Conservation (phyloP, 2,329 filamentous ascomycete genomes). For the Emericellopsis atlantica region DNA sequence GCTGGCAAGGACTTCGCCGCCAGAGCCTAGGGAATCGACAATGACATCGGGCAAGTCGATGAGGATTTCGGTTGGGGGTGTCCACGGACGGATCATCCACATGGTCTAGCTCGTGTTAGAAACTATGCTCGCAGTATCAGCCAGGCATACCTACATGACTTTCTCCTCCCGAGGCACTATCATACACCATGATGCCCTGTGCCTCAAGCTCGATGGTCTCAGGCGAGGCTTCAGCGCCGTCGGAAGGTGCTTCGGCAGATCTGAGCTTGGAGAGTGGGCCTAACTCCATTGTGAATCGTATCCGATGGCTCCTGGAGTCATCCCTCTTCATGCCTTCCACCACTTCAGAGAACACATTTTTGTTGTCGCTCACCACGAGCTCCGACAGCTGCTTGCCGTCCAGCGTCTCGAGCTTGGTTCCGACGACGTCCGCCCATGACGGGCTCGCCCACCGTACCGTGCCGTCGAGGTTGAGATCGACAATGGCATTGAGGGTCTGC, state of each 20-base stretch:
- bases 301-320: slow-evolving; percentile 82
- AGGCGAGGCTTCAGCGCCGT: slow-evolving; percentile 23
- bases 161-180: slow-evolving; percentile 71
- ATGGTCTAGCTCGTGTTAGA: slow-evolving; percentile 56
- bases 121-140: slow-evolving; percentile 1
- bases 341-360: slow-evolving; percentile 66
- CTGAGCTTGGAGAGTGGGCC: slow-evolving; percentile 57
- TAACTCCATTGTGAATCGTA: slow-evolving; percentile 64
- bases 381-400: slow-evolving; percentile 69
- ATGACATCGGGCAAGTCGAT: slow-evolving; percentile 85
- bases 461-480: slow-evolving; percentile 85
- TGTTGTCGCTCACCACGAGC: slow-evolving; percentile 66
- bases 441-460: slow-evolving; percentile 92
- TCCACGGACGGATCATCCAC: slow-evolving; percentile 98
- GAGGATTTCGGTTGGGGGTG: slow-evolving; percentile 79
- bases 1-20: slow-evolving; percentile 86
- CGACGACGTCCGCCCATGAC: slow-evolving; percentile 89
- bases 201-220: slow-evolving; percentile 52
- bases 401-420: slow-evolving; percentile 60
- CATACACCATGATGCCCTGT: slow-evolving; percentile 97
- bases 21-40: slow-evolving; percentile 86
- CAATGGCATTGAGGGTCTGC: slow-evolving; percentile 90
- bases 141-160: slow-evolving; percentile 59
- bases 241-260: slow-evolving; percentile 23
- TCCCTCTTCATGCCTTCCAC: slow-evolving; percentile 85